phyloP scores from a whole-genome alignment of 2,329 filamentous ascomycete species.

The Daldinia sp. region DNA sequence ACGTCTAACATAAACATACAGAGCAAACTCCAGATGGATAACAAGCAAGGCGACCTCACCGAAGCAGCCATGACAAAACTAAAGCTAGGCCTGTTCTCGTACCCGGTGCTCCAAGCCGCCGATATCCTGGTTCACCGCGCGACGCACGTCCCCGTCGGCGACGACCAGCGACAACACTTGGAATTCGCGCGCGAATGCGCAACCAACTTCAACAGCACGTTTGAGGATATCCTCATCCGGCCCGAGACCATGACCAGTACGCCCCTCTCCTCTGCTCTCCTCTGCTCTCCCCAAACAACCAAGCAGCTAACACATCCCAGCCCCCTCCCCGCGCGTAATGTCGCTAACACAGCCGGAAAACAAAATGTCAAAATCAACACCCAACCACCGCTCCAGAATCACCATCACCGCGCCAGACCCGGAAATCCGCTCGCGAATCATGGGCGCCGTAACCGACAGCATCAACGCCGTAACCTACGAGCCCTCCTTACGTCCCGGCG shows the following conservation, averaged over 20 bases:
- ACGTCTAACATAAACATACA: slow-evolving; percentile 46
- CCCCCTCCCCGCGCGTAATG: slow-evolving; percentile 87
- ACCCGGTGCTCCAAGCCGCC: slow-evolving; percentile 93
- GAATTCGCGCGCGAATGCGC: slow-evolving; percentile 91
- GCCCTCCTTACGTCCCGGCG: slow-evolving; percentile 73
- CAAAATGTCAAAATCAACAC: slow-evolving; percentile 96
- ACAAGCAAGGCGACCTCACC: slow-evolving; percentile 66
- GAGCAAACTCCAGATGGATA: slow-evolving; percentile 76
- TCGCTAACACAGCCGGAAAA: slow-evolving; percentile 77
- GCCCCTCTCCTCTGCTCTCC: slow-evolving; percentile 18
- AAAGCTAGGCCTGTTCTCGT: slow-evolving; percentile 92
- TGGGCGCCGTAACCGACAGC: slow-evolving; percentile 79
- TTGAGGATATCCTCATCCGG: slow-evolving; percentile 62
- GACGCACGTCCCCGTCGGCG: slow-evolving; percentile 95
- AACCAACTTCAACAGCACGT: slow-evolving; percentile 83
- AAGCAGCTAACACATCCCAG: slow-evolving; percentile 51
- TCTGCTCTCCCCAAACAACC: neutral
- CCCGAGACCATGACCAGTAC: slow-evolving; percentile 78
- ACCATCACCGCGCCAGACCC: slow-evolving; percentile 76
- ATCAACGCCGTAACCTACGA: slow-evolving; percentile 75
- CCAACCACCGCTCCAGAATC: slow-evolving; percentile 77
- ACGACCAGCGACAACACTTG: slow-evolving; percentile 92
- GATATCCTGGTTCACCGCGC: slow-evolving; percentile 91
- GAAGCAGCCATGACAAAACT: slow-evolving; percentile 62
- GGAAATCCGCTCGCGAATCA: slow-evolving; percentile 74